phyloP scores from a whole-genome alignment of 116 monocot species.

The Thalassia testudinum region DNA sequence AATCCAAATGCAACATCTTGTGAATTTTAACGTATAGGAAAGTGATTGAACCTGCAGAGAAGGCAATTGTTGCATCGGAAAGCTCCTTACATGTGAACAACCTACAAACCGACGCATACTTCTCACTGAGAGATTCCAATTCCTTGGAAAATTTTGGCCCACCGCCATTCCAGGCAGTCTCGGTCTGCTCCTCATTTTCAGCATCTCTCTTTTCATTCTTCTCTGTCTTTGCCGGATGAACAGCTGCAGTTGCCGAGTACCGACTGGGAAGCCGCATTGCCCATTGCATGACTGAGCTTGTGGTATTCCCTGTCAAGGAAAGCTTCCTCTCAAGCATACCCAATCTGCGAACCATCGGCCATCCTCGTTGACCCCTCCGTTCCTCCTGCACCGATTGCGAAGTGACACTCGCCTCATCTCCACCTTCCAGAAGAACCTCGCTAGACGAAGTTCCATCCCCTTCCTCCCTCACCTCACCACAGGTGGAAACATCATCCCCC shows the following conservation, averaged over 20 bases:
- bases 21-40: neutral
- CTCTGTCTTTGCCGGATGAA: slow-evolving; percentile 11
- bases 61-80: slow-evolving; percentile 21
- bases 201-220: slow-evolving; percentile 8
- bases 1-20: neutral
- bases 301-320: slow-evolving; percentile 14
- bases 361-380: neutral
- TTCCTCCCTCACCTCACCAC: too few relatives aligned
- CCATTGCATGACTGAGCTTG: slow-evolving; percentile 18
- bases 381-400: too few relatives aligned
- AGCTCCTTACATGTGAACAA: slow-evolving; percentile 34
- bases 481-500: too few relatives aligned
- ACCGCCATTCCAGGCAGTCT: neutral
- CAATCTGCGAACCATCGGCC: neutral
- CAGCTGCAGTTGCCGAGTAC: slow-evolving; percentile 11
- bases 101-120: slow-evolving; percentile 27
- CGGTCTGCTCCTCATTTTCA: neutral
- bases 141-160: slow-evolving; percentile 8
- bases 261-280: slow-evolving; percentile 40
- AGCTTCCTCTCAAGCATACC: neutral
- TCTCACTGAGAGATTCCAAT: slow-evolving; percentile 19
- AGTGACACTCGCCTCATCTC: too few relatives aligned
- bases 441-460: too few relatives aligned
- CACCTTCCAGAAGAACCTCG: too few relatives aligned
- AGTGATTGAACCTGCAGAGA: slow-evolving; percentile 9